These are phyloP conservation scores for Diplotaxis tenuifolia DNA, from an alignment of 345 rosid genomes.

Conservation along the genomic window DNA sequence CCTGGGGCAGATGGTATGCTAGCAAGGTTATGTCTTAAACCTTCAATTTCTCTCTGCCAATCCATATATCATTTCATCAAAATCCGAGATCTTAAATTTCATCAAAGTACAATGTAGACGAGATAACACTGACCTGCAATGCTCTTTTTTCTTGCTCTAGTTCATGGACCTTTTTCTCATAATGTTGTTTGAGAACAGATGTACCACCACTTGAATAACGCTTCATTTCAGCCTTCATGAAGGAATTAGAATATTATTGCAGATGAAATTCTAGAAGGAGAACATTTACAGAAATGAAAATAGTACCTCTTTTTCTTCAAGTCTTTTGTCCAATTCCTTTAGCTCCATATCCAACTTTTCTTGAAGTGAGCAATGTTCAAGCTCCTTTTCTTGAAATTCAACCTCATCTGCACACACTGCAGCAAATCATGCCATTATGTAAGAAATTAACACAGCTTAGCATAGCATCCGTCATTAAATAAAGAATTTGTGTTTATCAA, in stretches of 20 bases:
- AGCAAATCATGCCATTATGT: not conserved
- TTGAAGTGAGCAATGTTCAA: constrained; percentile 86
- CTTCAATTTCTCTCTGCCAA: constrained; percentile 87
- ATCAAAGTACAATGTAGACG: not conserved
- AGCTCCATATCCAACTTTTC: constrained; percentile 86
- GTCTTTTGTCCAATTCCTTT: constrained; percentile 81
- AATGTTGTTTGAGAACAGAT: constrained; percentile 88
- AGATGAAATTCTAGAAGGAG: constrained; percentile 8
- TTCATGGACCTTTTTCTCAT: constrained; percentile 85
- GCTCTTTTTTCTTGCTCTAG: constrained; percentile 80
- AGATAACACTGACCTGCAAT: constrained; percentile 62
- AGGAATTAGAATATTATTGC: not conserved
- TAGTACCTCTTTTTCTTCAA: constrained; percentile 91
- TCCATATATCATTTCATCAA: constrained; percentile 22
- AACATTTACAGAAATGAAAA: not conserved
- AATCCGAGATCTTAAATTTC: not conserved
- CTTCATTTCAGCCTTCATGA: constrained; percentile 94
- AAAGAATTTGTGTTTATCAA: not conserved
- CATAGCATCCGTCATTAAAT: not conserved
- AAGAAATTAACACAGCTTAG: not conserved
- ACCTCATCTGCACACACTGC: constrained; percentile 56
- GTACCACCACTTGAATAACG: constrained; percentile 60
- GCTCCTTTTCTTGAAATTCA: constrained; percentile 73
- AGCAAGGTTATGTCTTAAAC: constrained; percentile 64
- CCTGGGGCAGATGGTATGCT: constrained; percentile 72